Base-by-base conservation (phyloP, 768 basidiomycete genomes). In the Mycena pura region DNA sequence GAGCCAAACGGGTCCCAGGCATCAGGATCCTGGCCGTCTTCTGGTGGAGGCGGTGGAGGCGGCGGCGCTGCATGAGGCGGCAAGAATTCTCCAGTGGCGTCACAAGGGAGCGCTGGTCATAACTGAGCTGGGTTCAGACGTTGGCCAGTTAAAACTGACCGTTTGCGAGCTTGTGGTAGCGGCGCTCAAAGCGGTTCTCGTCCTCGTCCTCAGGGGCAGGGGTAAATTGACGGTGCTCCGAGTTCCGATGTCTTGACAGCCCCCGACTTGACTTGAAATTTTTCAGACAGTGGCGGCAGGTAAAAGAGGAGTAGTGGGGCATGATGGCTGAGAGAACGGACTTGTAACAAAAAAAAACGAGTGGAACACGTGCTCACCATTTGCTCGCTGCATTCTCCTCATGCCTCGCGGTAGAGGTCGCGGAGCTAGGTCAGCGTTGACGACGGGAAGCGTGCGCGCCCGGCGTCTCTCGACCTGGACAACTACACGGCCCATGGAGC, bases 181-280 rank as follows among this genome's bases (percentile, higher is more conserved):
- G 36, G 17, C 36, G 24, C 28, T 54, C 19, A 22, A 54, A 54
- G 9, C 8, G 22, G 21, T 54, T 54, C 15, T 54, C 40, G 29
- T 54, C 52, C 39, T 54, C 41, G 27, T 31, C 52, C 17, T 54
- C 52, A 5, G 25, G 5, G 3, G 52, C 52, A 14, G 52, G 52
- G 1, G 52, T 54, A 31, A 54, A 44, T 22, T 43, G 39, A 3
- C 52, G 52, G 24, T 54, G 52, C 19, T 19, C 28, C 3, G 39
- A 22, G 19, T 44, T 43, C 2, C 15, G 52, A 25, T 54, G 52
- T 3, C 24, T n/a, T 19, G 41, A 5, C 3, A 43, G 40, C 10
- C 52, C 52, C 9, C 29, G 8, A 7, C 15, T 22, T 3, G 27
- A 31, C 3, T 21, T 31, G 52, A 25, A 44, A 15, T 17, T 31